Base-by-base conservation (phyloP, 2,329 filamentous ascomycete species). In the Fusarium tricinctum region DNA sequence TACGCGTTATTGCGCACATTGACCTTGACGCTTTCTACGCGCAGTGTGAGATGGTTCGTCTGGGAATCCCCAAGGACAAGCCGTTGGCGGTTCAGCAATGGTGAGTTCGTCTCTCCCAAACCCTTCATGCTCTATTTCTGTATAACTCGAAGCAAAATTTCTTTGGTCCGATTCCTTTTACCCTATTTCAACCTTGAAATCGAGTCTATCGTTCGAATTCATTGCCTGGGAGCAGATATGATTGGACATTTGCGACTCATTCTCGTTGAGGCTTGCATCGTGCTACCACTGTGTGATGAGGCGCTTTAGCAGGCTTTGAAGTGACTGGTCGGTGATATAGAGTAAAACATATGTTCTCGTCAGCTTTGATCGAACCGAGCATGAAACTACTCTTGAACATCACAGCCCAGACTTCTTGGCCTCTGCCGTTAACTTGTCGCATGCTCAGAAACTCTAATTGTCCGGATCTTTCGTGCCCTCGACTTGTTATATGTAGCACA, bases 21-120 rank as follows among this genome's bases (percentile, higher is more conserved):
- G 96, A 99, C 75, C 89, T 99, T 62, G 96, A 99, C 86, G 95
- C 95, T 39, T 99, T 99, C 80, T 99, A 99, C 78, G 92, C 92
- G 5, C 96, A 99, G 82, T 97, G 94, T 77, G 96, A 99, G 81
- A 97, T 94, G 86, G 89, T 97, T 12, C 89, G 96, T 9, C 85
- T 98, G 44, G 90, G 89, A 14, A 82, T 92, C 13, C 83, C 91
- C 15, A 89, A 92, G 64, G 88, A 93, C 58, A 87, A 89, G 69
- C 96, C 96, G 12, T 86, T 99, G 23, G 96, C 94, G 1, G 96
- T 99, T 20, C 94, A 97, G 76, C 95, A 98, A 84, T 98, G 92
- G 92, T 90, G 81, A 66, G 79, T 71, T 45, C 63, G 26, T 32
- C 45, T 42, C 51, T 30, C 35, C 17, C 35, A 38, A 10, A 10